Evolutionary conservation across 2,329 filamentous ascomycete species (phyloP).

Genomic region (Aspergillus sojae): DNA sequence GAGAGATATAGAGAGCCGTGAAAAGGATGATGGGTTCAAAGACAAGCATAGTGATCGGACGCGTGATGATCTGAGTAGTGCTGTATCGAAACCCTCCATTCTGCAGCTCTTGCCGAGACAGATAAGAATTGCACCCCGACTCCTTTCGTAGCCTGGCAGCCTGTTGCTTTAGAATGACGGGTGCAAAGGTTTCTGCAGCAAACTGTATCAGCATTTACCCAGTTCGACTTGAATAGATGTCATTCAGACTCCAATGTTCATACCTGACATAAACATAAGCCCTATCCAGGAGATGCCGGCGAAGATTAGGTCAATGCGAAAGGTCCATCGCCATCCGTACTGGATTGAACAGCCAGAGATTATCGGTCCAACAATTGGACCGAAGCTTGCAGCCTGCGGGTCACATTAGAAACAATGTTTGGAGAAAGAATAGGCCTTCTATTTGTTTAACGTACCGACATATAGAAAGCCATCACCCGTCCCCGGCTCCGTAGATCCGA

Average conservation of each 20-base stretch:
- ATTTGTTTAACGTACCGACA: constrained; percentile 32
- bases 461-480: constrained; percentile 44
- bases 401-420: background rate
- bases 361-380: constrained; percentile 46
- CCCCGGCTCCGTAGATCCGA: constrained; percentile 41
- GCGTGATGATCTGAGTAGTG: constrained; percentile 68
- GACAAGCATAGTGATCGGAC: constrained; percentile 71
- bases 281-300: constrained; percentile 61
- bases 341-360: constrained; percentile 48
- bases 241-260: background rate
- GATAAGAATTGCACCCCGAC: constrained; percentile 52
- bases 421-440: background rate
- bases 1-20: constrained; percentile 69
- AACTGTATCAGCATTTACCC: background rate
- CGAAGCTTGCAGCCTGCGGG: constrained; percentile 38
- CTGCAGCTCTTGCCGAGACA: constrained; percentile 67
- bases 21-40: constrained; percentile 74
- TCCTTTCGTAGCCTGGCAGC: constrained; percentile 61
- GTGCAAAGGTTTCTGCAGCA: constrained; percentile 59
- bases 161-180: constrained; percentile 59
- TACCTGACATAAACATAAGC: constrained; percentile 61
- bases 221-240: too few relatives aligned
- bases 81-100: constrained; percentile 38
- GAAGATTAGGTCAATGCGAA: constrained; percentile 66
- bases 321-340: constrained; percentile 51